Percentiles rank a stretch among this genome's conserved stretches.
phyloP scores from a whole-genome alignment of 805 yeast species.

The Lachancea sp. region DNA sequence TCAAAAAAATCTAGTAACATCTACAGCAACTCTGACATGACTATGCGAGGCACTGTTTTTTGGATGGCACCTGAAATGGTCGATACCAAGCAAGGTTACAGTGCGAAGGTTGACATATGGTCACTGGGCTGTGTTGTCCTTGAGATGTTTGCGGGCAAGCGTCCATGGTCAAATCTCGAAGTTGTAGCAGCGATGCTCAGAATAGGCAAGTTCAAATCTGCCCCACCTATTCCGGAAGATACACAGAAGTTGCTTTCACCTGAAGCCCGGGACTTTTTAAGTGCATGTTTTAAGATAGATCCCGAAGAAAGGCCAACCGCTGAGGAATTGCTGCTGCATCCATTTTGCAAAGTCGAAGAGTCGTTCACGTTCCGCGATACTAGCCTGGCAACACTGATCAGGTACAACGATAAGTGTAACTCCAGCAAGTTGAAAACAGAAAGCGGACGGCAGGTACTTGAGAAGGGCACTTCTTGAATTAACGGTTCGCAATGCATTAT shows the following conservation, averaged over 20 bases:
- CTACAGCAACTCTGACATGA: conserved; percentile 90
- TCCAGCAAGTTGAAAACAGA: conserved; percentile 23
- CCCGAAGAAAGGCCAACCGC: conserved; percentile 92
- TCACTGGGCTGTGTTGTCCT: conserved; percentile 94
- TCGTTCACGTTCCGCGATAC: conserved; percentile 49
- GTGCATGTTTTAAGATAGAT: conserved; percentile 67
- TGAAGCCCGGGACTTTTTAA: conserved; percentile 65
- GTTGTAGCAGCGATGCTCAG: conserved; percentile 93
- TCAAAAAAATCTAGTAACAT: conserved; percentile 81
- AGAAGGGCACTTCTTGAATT: background rate
- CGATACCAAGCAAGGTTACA: conserved; percentile 86
- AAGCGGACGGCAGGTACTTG: background rate
- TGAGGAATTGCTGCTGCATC: conserved; percentile 47
- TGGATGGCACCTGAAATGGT: conserved; percentile 99
- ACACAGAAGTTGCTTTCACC: conserved; percentile 56
- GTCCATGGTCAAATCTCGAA: conserved; percentile 97
- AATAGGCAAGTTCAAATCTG: conserved; percentile 74
- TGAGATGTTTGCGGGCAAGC: conserved; percentile 95
- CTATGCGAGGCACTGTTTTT: conserved; percentile 97
- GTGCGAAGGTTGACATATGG: conserved; percentile 98
- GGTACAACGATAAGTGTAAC: conserved; percentile 34
- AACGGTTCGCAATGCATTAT: background rate
- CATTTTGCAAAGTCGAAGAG: conserved; percentile 40
- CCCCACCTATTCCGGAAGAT: conserved; percentile 97
- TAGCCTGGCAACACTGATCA: conserved; percentile 48